These are phyloP conservation scores for Pseudocercospora fijiensis DNA, from an alignment of 2,329 filamentous ascomycete species.

Conservation along the genomic window DNA sequence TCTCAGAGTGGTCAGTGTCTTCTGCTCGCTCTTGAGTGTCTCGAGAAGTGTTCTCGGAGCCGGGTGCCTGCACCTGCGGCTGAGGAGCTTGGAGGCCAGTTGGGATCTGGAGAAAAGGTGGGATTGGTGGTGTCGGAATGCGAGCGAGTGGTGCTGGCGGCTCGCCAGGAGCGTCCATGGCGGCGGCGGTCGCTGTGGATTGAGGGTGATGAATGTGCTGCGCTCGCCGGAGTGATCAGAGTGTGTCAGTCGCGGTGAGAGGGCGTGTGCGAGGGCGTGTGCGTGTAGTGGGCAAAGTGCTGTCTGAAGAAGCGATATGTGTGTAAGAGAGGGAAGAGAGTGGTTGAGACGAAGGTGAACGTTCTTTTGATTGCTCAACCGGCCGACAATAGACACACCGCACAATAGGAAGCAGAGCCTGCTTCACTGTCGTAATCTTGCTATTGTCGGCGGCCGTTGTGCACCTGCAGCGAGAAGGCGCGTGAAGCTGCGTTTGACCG, in stretches of 20 bases:
- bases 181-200: not conserved
- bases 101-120: not conserved
- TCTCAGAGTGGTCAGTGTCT: conserved; percentile 7
- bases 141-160: not conserved
- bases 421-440: not conserved
- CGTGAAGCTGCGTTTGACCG: conserved; percentile 3
- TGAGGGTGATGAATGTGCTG: not conserved
- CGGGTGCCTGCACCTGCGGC: not conserved
- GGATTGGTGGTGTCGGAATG: not conserved
- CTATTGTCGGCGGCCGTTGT: conserved; percentile 2
- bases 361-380: not conserved
- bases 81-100: conserved; percentile 2
- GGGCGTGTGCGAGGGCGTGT: not conserved
- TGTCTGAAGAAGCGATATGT: not conserved
- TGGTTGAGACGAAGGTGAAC: not conserved
- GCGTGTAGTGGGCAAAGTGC: too few relatives aligned
- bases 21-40: not conserved
- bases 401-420: not conserved
- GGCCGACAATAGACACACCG: conserved; percentile 2
- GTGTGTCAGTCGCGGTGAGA: not conserved
- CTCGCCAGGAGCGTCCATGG: conserved; percentile 11
- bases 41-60: conserved; percentile 7
- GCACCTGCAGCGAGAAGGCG: not conserved
- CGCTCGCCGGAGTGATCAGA: not conserved
- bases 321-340: not conserved